Evolutionary conservation across 2,329 filamentous ascomycete species (phyloP).

Genomic region (Alternaria atra): DNA sequence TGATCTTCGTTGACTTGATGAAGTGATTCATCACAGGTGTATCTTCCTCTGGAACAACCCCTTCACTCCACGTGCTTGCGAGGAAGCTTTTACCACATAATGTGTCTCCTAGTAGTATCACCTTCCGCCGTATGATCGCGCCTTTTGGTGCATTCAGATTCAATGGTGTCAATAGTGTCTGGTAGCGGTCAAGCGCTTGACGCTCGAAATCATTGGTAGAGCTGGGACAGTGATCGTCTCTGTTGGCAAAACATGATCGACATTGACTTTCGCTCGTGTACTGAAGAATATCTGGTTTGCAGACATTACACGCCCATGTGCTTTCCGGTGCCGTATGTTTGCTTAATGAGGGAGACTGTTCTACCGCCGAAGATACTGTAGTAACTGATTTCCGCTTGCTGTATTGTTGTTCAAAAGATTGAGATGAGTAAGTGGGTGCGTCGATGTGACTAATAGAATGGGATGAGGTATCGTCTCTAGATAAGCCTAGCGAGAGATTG

Average conservation of each 20-base stretch:
- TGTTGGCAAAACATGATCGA: not conserved
- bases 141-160: not conserved
- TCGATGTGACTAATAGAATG: not conserved
- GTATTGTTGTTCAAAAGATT: not conserved
- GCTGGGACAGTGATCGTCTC: not conserved
- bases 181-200: not conserved
- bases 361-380: not conserved
- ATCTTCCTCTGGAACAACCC: not conserved
- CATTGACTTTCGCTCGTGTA: not conserved
- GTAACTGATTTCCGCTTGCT: not conserved
- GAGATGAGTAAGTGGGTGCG: not conserved
- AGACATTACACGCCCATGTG: slow-evolving; percentile 5
- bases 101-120: slow-evolving; percentile 18
- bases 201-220: not conserved
- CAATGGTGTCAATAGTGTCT: too few species aligned
- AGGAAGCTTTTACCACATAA: slow-evolving; percentile 20
- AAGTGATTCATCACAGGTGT: slow-evolving; percentile 1
- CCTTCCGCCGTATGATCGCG: slow-evolving; percentile 8
- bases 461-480: not conserved
- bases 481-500: not conserved
- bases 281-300: slow-evolving; percentile 1
- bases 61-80: slow-evolving; percentile 8
- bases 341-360: not conserved
- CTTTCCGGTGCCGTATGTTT: not conserved
- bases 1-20: not conserved